A percentile compares a stretch with the other conserved stretches of the same genome.
Conservation (phyloP, 2,329 filamentous ascomycete genomes). For the Cylindrodendrum hubeiense region DNA sequence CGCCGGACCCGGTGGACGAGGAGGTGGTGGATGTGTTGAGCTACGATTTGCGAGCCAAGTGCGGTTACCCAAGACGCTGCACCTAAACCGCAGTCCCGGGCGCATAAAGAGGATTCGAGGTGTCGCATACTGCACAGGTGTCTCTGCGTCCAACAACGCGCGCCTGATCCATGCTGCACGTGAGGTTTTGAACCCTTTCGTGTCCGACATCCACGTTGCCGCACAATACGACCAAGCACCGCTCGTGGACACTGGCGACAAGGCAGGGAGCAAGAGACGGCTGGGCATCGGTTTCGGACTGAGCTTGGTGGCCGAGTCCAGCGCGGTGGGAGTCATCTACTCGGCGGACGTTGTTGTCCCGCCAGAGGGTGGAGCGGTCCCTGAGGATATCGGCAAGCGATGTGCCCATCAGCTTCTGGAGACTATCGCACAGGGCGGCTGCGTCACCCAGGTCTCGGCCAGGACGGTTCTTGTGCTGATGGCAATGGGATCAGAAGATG, state of each 20-base stretch:
- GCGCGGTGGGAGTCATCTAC: slow-evolving; percentile 82
- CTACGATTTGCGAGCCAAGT: slow-evolving; percentile 94
- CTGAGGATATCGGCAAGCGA: slow-evolving; percentile 89
- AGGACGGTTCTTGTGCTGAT: slow-evolving; percentile 87
- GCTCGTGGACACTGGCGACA: slow-evolving; percentile 65
- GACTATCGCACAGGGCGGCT: slow-evolving; percentile 84
- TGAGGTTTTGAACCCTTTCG: slow-evolving; percentile 87
- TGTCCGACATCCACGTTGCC: slow-evolving; percentile 91
- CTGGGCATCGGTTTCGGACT: slow-evolving; percentile 93
- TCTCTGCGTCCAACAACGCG: slow-evolving; percentile 92
- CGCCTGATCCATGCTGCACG: slow-evolving; percentile 94
- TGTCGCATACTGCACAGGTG: slow-evolving; percentile 93
- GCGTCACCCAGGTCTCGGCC: slow-evolving; percentile 78
- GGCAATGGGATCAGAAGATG: slow-evolving; percentile 98
- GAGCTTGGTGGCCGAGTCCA: slow-evolving; percentile 92
- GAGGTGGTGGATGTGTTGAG: slow-evolving; percentile 93
- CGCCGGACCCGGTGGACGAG: slow-evolving; percentile 78
- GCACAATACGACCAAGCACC: slow-evolving; percentile 80
- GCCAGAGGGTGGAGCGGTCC: slow-evolving; percentile 82
- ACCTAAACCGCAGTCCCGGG: slow-evolving; percentile 84
- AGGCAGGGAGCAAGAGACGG: slow-evolving; percentile 68
- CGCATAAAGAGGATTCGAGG: slow-evolving; percentile 90
- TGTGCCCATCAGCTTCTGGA: slow-evolving; percentile 93
- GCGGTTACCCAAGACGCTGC: slow-evolving; percentile 91
- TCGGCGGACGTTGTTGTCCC: slow-evolving; percentile 86